Evolutionary conservation across 2,329 filamentous ascomycete species (phyloP).

Genomic region (Juglanconis sp.): DNA sequence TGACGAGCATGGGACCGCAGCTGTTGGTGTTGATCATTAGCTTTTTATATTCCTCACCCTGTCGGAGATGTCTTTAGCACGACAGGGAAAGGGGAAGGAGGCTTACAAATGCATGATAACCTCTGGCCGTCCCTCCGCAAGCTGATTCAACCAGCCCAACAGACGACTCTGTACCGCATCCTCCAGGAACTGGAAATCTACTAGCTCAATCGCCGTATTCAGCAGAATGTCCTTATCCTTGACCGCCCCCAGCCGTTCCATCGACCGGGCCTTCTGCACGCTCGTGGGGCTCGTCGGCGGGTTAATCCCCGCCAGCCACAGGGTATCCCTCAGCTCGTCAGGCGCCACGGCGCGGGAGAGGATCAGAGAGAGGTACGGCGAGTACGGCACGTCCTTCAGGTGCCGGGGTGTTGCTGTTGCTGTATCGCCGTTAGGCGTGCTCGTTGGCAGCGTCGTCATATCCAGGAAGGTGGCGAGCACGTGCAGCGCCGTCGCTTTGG

Average conservation of each 20-base stretch:
- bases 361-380: constrained; percentile 60
- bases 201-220: constrained; percentile 60
- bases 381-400: constrained; percentile 34
- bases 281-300: constrained; percentile 37
- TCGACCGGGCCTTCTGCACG: constrained; percentile 36
- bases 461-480: constrained; percentile 62
- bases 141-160: constrained; percentile 56
- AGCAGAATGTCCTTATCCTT: constrained; percentile 62
- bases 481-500: constrained; percentile 55
- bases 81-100: background rate
- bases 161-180: constrained; percentile 59
- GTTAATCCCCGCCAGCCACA: constrained; percentile 58
- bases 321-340: constrained; percentile 60
- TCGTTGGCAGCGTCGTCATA: constrained; percentile 39
- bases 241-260: constrained; percentile 44
- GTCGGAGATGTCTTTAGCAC: background rate
- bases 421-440: constrained; percentile 24
- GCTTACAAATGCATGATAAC: constrained; percentile 59
- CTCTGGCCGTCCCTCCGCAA: constrained; percentile 51
- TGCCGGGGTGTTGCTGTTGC: constrained; percentile 22
- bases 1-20: constrained; percentile 52
- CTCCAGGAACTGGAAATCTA: constrained; percentile 65
- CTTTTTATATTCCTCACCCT: background rate
- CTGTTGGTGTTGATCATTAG: constrained; percentile 29
- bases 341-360: constrained; percentile 52